Evolutionary conservation across 106 monocot genomes (phyloP).

Genomic region (Dendrobium chrysotoxum): DNA sequence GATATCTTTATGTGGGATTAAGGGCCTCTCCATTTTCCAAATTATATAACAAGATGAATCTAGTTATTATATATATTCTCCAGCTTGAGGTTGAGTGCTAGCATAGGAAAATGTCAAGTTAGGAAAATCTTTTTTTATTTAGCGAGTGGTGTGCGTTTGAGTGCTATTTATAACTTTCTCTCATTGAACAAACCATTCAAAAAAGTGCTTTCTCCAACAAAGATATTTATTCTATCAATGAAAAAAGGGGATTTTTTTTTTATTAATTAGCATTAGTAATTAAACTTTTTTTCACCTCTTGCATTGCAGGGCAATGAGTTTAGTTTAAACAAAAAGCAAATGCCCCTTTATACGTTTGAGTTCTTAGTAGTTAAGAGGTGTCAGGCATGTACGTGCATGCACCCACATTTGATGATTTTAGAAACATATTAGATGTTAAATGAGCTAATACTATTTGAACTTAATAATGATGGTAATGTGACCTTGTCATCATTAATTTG

Average conservation of each 20-base stretch:
- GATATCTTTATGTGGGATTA: neutral
- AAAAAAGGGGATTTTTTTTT: neutral
- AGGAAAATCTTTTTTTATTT: neutral
- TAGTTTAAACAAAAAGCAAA: neutral
- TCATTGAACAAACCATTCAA: neutral
- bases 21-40: neutral
- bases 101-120: neutral
- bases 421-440: neutral
- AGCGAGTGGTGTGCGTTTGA: neutral
- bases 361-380: neutral
- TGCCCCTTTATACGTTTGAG: neutral
- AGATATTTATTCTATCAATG: neutral
- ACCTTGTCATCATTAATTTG: neutral
- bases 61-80: neutral
- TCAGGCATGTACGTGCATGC: neutral
- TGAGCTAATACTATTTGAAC: neutral
- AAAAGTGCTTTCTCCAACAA: neutral
- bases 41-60: neutral
- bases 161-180: neutral
- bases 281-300: neutral
- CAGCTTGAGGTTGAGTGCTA: neutral
- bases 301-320: neutral
- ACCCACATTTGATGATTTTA: neutral
- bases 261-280: neutral
- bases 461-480: neutral